phyloP scores from a whole-genome alignment of 192 early-diverging fungal genomes.

The Thoreauomyces humboldtii region DNA sequence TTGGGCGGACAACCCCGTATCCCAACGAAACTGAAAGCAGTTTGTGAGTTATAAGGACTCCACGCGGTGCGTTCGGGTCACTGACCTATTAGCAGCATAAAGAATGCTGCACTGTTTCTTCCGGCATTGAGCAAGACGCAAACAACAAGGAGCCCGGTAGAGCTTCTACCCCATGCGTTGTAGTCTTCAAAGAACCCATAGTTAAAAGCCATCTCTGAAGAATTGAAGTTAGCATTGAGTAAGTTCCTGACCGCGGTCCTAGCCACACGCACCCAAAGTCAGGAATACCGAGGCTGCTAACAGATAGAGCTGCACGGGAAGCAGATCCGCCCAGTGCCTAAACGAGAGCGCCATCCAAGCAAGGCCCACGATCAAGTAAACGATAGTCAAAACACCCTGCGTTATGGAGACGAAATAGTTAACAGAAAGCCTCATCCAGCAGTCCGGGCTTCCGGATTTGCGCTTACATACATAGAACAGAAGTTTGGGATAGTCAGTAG shows the following conservation, averaged over 20 bases:
- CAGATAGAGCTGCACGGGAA: constrained; percentile 90
- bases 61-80: background rate
- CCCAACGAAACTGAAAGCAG: constrained; percentile 72
- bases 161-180: constrained; percentile 34
- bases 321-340: constrained; percentile 81
- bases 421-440: too few species aligned
- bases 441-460: too few species aligned
- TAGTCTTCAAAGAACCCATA: constrained; percentile 58
- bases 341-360: constrained; percentile 78
- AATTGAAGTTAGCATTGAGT: too few species aligned
- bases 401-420: too few species aligned
- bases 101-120: constrained; percentile 90
- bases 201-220: constrained; percentile 90
- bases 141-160: constrained; percentile 64
- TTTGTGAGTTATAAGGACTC: background rate
- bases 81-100: constrained; percentile 81
- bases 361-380: constrained; percentile 72
- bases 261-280: too few species aligned
- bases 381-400: constrained; percentile 65
- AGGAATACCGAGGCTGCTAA: too few species aligned
- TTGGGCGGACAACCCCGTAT: constrained; percentile 93
- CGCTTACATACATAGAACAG: too few species aligned
- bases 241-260: too few species aligned
- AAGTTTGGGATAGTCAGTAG: constrained; percentile 85
- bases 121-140: constrained; percentile 83